Evolutionary conservation across 2,329 filamentous ascomycete species (phyloP), one percentile per base, ranked within the genome.

Genomic region (Colletotrichum shisoi): DNA sequence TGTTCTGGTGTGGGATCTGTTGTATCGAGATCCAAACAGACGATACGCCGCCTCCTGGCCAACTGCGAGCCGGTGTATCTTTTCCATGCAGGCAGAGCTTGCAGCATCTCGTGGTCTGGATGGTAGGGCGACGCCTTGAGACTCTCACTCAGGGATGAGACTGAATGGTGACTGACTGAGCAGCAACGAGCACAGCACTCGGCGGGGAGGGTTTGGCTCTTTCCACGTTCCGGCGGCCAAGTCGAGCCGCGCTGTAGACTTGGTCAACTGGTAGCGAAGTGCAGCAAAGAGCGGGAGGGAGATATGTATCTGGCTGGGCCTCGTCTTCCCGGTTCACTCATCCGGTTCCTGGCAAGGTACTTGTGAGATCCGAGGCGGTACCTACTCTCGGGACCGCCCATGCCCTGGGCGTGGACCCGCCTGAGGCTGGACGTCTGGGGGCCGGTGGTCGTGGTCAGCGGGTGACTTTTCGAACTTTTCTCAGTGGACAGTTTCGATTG

Each of bases 391-490:
- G 53, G 51, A 39, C 53, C 45, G 24, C 42, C 34, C 53, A 59
- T 52, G 46, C 44, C 54, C 17, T 49, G 34, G 57, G 45, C 17
- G 37, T 60, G 65, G 61, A 54, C 51, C 64, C 64, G 53, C 64
- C 60, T 67, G 61, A 67, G 53, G 53, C 61, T 49, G 60, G 64
- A 45, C 40, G 54, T 57, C 49, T 65, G 44, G 61, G 64, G 54
- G 49, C 51, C 34, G 61, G 54, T 64, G 49, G 54, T 49, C 54
- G 52, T 67, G 64, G 64, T 67, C 64, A 67, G 61, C 64, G 64
- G 65, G 54, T 68, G 65, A 68, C 65, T 68, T 65, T 67, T 68
- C 42, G 65, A 68, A 60, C 61, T 68, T 68, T 68, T 67, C 64
- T 64, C 65, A 68, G 65, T 65, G 65, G 61, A 67, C 61, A 60